Percentiles rank a stretch among this genome's conserved stretches.
Evolutionary conservation across 2,329 filamentous ascomycete species (phyloP).

Genomic region (Penicillium digitatum): DNA sequence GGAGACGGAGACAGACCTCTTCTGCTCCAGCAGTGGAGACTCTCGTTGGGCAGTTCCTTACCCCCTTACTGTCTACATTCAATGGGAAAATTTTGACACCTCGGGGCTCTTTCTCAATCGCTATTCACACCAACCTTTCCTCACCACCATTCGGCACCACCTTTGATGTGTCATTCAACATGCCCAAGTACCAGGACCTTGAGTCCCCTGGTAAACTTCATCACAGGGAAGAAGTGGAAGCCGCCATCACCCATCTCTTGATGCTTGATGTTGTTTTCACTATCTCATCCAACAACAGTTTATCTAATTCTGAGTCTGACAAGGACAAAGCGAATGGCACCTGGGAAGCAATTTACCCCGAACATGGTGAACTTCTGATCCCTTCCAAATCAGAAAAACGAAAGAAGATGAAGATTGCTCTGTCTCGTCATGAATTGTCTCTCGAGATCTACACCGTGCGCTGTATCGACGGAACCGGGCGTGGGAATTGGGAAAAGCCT

Average conservation of each 20-base stretch:
- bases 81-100: slow-evolving; percentile 35
- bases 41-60: slow-evolving; percentile 42
- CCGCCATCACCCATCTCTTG: slow-evolving; percentile 34
- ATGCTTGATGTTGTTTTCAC: slow-evolving; percentile 38
- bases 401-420: slow-evolving; percentile 33
- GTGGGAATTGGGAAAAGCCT: slow-evolving; percentile 7
- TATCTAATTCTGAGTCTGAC: not conserved
- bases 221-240: slow-evolving; percentile 34
- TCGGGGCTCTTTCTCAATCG: slow-evolving; percentile 38
- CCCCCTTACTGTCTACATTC: slow-evolving; percentile 44
- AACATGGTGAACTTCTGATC: slow-evolving; percentile 35
- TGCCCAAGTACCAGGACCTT: slow-evolving; percentile 30
- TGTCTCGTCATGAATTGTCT: slow-evolving; percentile 28
- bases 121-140: slow-evolving; percentile 35
- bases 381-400: slow-evolving; percentile 16
- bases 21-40: slow-evolving; percentile 34
- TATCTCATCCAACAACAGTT: slow-evolving; percentile 21
- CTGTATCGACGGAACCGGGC: slow-evolving; percentile 17
- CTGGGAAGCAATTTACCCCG: slow-evolving; percentile 34
- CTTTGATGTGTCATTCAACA: slow-evolving; percentile 37
- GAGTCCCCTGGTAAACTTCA: slow-evolving; percentile 34
- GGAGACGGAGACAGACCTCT: slow-evolving; percentile 8
- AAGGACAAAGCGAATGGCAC: not conserved
- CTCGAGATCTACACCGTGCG: slow-evolving; percentile 21
- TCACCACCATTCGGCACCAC: slow-evolving; percentile 36